Evolutionary conservation across 2,329 filamentous ascomycete genomes (phyloP).

Genomic region (Penicillium sclerotiorum): DNA sequence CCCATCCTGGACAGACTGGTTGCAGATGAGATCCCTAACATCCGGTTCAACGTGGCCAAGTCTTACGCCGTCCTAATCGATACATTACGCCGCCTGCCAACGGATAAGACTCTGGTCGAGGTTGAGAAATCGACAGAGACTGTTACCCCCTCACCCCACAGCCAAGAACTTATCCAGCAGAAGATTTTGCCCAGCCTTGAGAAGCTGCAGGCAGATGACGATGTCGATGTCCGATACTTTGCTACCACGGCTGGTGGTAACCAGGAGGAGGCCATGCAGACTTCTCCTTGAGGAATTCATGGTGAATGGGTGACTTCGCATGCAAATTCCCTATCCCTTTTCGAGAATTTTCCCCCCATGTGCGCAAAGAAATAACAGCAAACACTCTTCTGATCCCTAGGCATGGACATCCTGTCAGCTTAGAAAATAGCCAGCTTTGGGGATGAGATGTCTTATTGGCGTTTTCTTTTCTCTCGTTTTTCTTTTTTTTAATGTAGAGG

Average conservation of each 20-base stretch:
- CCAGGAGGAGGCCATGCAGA: slow-evolving; percentile 58
- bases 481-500: slow-evolving; percentile 38
- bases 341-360: slow-evolving; percentile 3
- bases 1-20: slow-evolving; percentile 96
- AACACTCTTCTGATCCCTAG: slow-evolving; percentile 21
- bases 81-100: slow-evolving; percentile 87
- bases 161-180: slow-evolving; percentile 79
- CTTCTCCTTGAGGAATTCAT: slow-evolving; percentile 44
- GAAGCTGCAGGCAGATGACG: slow-evolving; percentile 95
- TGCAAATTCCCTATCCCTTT: slow-evolving; percentile 11
- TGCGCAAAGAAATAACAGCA: slow-evolving; percentile 18
- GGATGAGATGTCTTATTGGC: slow-evolving; percentile 39
- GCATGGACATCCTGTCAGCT: slow-evolving; percentile 33
- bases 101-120: slow-evolving; percentile 81
- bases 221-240: slow-evolving; percentile 98
- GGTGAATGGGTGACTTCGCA: slow-evolving; percentile 7
- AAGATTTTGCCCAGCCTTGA: slow-evolving; percentile 86
- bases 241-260: slow-evolving; percentile 79
- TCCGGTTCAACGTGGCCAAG: slow-evolving; percentile 99
- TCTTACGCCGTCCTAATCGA: slow-evolving; percentile 89
- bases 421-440: slow-evolving; percentile 42
- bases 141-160: slow-evolving; percentile 64
- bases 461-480: slow-evolving; percentile 31
- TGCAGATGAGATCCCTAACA: slow-evolving; percentile 94
- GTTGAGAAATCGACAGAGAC: slow-evolving; percentile 74